phyloP scores from a whole-genome alignment of 805 yeast genomes.

The Saturnispora zaruensis region DNA sequence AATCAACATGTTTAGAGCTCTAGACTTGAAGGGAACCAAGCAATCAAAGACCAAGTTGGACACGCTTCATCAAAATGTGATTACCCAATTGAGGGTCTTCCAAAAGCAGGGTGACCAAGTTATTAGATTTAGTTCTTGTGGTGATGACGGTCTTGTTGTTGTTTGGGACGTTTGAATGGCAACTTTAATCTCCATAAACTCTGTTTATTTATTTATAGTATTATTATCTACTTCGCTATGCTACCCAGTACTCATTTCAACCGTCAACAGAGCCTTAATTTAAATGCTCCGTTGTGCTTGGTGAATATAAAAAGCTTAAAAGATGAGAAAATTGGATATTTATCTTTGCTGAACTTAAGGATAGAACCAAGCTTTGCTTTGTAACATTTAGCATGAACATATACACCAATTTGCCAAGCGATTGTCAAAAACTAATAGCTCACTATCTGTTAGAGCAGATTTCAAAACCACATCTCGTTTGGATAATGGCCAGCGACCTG shows the following conservation, averaged over 20 bases:
- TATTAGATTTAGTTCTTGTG: constrained; percentile 61
- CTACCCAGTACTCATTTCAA: too few relatives aligned
- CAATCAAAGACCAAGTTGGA: constrained; percentile 41
- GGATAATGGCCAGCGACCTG: not conserved
- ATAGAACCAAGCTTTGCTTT: too few relatives aligned
- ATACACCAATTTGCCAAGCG: not conserved
- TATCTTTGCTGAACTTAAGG: too few relatives aligned
- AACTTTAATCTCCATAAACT: not conserved
- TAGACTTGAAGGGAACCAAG: constrained; percentile 86
- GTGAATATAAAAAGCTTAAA: not conserved
- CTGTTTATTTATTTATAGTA: not conserved
- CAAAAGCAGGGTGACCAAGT: constrained; percentile 38
- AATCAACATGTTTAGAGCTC: constrained; percentile 86
- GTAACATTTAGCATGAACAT: too few relatives aligned
- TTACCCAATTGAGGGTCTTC: constrained; percentile 54
- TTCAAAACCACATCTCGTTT: constrained; percentile 1
- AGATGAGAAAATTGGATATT: not conserved
- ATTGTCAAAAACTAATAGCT: constrained; percentile 1
- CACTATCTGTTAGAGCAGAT: not conserved
- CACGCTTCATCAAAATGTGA: constrained; percentile 88
- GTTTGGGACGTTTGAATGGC: constrained; percentile 45
- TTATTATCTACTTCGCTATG: not conserved
- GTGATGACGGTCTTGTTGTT: constrained; percentile 88
- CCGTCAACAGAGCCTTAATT: not conserved
- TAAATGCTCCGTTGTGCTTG: not conserved